Conservation (phyloP, 208 protist species). For the Trypanosoma mega region DNA sequence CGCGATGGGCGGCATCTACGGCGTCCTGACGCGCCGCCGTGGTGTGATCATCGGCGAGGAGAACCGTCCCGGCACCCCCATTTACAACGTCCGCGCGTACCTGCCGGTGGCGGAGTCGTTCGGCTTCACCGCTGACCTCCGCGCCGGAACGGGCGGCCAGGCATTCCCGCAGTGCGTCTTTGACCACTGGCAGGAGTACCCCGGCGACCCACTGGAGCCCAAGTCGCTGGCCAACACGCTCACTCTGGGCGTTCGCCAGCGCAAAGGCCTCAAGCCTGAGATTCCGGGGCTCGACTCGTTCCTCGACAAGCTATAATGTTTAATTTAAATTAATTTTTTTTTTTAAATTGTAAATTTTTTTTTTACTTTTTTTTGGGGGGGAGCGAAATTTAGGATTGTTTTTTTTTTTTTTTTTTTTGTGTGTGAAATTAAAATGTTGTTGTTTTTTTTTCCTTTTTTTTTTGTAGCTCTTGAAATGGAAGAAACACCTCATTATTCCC, state of each 20-base stretch:
- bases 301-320: slow-evolving; percentile 95
- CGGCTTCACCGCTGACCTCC: slow-evolving; percentile 96
- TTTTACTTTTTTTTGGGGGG: slow-evolving; percentile 20
- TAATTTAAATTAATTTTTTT: slow-evolving; percentile 2
- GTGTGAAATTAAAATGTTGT: slow-evolving; percentile 18
- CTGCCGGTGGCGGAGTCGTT: slow-evolving; percentile 99
- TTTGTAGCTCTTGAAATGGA: slow-evolving; percentile 30
- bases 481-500: slow-evolving; percentile 58
- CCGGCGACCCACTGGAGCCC: slow-evolving; percentile 82
- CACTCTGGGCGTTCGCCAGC: slow-evolving; percentile 85
- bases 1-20: slow-evolving; percentile 97
- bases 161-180: slow-evolving; percentile 98
- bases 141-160: slow-evolving; percentile 94
- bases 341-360: slow-evolving; percentile 17
- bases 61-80: slow-evolving; percentile 94
- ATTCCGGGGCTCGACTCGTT: slow-evolving; percentile 93
- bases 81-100: slow-evolving; percentile 97
- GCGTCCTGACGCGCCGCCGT: slow-evolving; percentile 94
- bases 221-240: slow-evolving; percentile 68
- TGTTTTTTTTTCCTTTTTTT: slow-evolving; percentile 10
- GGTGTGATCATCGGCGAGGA: slow-evolving; percentile 97
- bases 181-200: slow-evolving; percentile 96
- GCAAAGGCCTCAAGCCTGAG: slow-evolving; percentile 97
- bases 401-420: slow-evolving; percentile 19
- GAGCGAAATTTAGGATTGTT: neutral